Percentiles rank a stretch among this genome's conserved stretches.
Conservation (phyloP, 2,329 filamentous ascomycete genomes). For the Macrophomina pseudophaseolina region DNA sequence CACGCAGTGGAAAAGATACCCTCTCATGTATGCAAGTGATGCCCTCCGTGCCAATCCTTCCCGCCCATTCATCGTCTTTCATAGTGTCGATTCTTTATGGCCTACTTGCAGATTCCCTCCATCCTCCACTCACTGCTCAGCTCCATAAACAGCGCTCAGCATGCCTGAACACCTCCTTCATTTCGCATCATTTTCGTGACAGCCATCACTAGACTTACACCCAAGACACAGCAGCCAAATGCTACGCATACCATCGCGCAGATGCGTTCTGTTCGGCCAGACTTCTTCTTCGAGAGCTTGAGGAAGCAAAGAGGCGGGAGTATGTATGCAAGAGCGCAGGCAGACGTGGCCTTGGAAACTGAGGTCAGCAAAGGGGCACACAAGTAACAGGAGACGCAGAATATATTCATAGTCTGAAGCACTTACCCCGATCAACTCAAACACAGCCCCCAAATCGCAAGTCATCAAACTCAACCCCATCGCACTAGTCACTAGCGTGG, state of each 20-base stretch:
- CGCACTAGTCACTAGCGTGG: conserved; percentile 76
- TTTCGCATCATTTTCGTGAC: conserved; percentile 64
- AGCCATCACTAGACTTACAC: conserved; percentile 76
- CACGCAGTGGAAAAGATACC: conserved; percentile 3
- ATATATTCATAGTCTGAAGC: not conserved
- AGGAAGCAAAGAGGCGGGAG: conserved; percentile 94
- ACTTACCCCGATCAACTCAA: conserved; percentile 83
- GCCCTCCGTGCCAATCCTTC: conserved; percentile 1
- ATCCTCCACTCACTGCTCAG: not conserved
- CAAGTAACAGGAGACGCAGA: not conserved
- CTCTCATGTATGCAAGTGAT: conserved; percentile 7
- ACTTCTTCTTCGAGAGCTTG: conserved; percentile 77
- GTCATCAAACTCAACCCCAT: conserved; percentile 81
- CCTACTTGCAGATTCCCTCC: too few relatives aligned
- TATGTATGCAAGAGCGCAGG: conserved; percentile 93
- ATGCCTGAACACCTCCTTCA: conserved; percentile 9
- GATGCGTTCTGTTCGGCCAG: conserved; percentile 48
- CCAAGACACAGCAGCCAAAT: conserved; percentile 82
- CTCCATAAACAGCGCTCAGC: not conserved
- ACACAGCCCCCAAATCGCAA: conserved; percentile 91
- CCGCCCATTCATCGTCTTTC: not conserved
- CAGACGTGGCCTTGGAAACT: conserved; percentile 68
- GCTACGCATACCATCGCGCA: conserved; percentile 72
- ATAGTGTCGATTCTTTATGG: not conserved
- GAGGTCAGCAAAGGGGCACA: not conserved